A percentile compares a stretch with the other conserved stretches of the same genome.
phyloP scores from a whole-genome alignment of 805 yeast genomes.

The Candida oleophila region DNA sequence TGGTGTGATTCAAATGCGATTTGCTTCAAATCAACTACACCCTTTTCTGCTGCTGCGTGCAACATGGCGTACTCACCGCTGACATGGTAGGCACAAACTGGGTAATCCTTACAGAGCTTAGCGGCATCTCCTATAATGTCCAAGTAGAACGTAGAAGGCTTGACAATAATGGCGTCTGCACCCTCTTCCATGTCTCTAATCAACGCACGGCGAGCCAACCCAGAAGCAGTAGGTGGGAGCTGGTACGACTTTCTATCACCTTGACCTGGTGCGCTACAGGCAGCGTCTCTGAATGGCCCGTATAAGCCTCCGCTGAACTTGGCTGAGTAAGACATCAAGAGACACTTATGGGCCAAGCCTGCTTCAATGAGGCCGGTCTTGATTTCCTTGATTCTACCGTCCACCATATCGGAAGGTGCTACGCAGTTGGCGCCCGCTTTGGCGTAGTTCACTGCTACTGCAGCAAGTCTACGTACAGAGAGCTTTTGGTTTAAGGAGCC shows the following conservation, averaged over 20 bases:
- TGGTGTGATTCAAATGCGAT: conserved; percentile 86
- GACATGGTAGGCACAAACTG: conserved; percentile 93
- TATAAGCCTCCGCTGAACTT: conserved; percentile 88
- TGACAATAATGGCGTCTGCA: conserved; percentile 91
- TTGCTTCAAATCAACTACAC: conserved; percentile 79
- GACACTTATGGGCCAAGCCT: conserved; percentile 80
- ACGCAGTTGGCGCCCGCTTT: conserved; percentile 94
- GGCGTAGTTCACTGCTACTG: conserved; percentile 94
- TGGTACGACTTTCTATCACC: conserved; percentile 95
- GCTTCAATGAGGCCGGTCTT: conserved; percentile 80
- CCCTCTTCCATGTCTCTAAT: conserved; percentile 87
- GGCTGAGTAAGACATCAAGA: conserved; percentile 92
- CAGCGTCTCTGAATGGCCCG: conserved; percentile 98
- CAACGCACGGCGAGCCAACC: conserved; percentile 90
- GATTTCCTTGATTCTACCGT: conserved; percentile 88
- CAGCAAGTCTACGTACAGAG: conserved; percentile 82
- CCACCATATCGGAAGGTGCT: conserved; percentile 98
- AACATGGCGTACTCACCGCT: conserved; percentile 97
- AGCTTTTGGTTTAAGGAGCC: conserved; percentile 76
- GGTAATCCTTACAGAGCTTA: conserved; percentile 76
- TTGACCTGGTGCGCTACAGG: conserved; percentile 81
- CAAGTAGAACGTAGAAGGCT: conserved; percentile 93
- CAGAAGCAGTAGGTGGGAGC: conserved; percentile 88
- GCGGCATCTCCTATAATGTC: conserved; percentile 90
- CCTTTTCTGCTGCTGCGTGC: conserved; percentile 97